phyloP scores from a whole-genome alignment of 768 basidiomycete species.

The Termitomyces sp. region DNA sequence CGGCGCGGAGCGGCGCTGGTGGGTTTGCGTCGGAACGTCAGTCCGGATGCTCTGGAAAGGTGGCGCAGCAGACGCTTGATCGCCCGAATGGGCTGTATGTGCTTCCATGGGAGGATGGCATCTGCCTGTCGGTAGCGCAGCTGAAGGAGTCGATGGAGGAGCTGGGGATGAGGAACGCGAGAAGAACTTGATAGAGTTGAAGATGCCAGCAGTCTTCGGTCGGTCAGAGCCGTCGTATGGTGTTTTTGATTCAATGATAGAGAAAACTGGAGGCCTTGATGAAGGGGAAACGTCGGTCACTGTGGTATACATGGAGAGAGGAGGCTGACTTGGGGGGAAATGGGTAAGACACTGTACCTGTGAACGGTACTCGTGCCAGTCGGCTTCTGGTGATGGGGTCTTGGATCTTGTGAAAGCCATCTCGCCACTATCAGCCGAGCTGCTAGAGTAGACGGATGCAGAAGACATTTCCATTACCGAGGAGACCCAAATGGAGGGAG shows the following conservation, averaged over 20 bases:
- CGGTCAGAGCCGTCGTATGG: conserved; percentile 22
- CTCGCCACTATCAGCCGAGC: conserved; percentile 30
- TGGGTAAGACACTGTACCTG: conserved; percentile 34
- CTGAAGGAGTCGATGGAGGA: conserved; percentile 31
- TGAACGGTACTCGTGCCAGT: conserved; percentile 31
- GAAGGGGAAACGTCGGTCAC: conserved; percentile 40
- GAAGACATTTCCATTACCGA: conserved; percentile 46
- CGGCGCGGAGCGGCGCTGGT: conserved; percentile 15
- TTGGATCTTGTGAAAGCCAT: conserved; percentile 35
- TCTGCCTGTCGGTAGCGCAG: conserved; percentile 28
- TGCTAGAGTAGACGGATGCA: conserved; percentile 44
- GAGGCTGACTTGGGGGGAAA: conserved; percentile 41
- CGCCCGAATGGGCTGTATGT: conserved; percentile 33
- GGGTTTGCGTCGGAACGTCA: conserved; percentile 23
- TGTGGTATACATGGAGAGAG: conserved; percentile 38
- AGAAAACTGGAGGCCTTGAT: conserved; percentile 34
- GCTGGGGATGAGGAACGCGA: conserved; percentile 48
- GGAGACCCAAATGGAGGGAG: conserved; percentile 48
- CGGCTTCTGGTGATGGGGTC: conserved; percentile 27
- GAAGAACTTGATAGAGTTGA: conserved; percentile 47
- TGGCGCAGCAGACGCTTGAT: conserved; percentile 37
- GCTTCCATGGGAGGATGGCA: conserved; percentile 29
- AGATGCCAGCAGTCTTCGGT: conserved; percentile 35
- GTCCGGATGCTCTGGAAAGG: conserved; percentile 34
- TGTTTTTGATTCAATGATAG: conserved; percentile 21